phyloP scores from a whole-genome alignment of 768 basidiomycete species.

The Hypsizygus marmoreus region DNA sequence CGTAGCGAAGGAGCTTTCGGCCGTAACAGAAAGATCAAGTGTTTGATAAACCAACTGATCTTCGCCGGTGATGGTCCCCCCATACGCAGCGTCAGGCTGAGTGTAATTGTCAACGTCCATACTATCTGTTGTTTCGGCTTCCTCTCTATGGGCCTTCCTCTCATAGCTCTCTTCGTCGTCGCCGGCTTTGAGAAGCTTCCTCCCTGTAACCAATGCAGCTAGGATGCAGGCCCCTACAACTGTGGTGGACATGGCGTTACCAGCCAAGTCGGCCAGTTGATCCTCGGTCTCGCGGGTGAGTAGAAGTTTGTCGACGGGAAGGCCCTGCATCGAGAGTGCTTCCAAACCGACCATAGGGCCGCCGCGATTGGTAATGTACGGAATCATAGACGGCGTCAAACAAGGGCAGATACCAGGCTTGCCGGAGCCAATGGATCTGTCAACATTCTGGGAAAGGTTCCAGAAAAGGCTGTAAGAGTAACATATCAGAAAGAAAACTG shows the following conservation, averaged over 20 bases:
- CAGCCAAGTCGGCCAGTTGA: conserved; percentile 90
- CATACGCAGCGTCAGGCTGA: conserved; percentile 18
- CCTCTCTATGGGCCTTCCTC: conserved; percentile 46
- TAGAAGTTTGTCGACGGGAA: conserved; percentile 89
- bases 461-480: conserved; percentile 68
- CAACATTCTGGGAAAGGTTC: conserved; percentile 97
- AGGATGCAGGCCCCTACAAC: conserved; percentile 91
- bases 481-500: conserved; percentile 14
- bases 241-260: conserved; percentile 97
- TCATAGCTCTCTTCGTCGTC: conserved; percentile 71
- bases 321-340: conserved; percentile 90
- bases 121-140: conserved; percentile 32
- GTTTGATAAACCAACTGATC: conserved; percentile 63
- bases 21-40: conserved; percentile 66
- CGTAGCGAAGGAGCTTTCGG: conserved; percentile 45
- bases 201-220: conserved; percentile 72
- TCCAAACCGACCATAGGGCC: conserved; percentile 95
- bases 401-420: conserved; percentile 88
- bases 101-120: conserved; percentile 65
- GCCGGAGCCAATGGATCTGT: conserved; percentile 81
- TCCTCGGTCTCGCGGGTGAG: conserved; percentile 93
- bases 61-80: conserved; percentile 70
- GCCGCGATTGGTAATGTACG: conserved; percentile 93
- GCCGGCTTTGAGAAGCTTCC: conserved; percentile 66
- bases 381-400: conserved; percentile 95